Evolutionary conservation across 495 filamentous ascomycete species (phyloP).

Genomic region (Podospora australis): DNA sequence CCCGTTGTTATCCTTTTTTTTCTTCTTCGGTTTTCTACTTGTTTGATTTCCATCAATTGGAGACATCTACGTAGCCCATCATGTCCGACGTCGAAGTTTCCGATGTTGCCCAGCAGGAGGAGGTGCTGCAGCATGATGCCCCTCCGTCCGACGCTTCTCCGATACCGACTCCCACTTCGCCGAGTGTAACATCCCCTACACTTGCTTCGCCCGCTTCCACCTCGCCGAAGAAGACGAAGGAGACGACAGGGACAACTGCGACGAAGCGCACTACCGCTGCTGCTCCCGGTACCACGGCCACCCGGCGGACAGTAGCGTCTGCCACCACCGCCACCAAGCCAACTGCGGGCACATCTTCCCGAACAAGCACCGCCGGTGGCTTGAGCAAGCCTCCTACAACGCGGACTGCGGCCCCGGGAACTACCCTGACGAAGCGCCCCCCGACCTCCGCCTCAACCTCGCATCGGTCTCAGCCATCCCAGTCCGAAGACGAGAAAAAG

Average conservation of each 20-base stretch:
- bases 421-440: constrained; percentile 32
- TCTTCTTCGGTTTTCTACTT: not conserved
- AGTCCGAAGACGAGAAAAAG: constrained; percentile 45
- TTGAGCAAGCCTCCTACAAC: constrained; percentile 36
- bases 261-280: constrained; percentile 23
- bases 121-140: constrained; percentile 24
- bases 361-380: constrained; percentile 24
- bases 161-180: constrained; percentile 9
- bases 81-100: constrained; percentile 42
- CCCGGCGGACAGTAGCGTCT: constrained; percentile 11
- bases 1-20: constrained; percentile 1
- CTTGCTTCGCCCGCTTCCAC: constrained; percentile 14
- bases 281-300: constrained; percentile 10
- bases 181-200: not conserved
- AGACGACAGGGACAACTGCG: constrained; percentile 15
- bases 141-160: constrained; percentile 10
- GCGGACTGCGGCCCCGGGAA: constrained; percentile 22
- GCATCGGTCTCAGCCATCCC: constrained; percentile 38
- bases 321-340: constrained; percentile 32
- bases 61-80: constrained; percentile 14
- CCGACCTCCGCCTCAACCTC: constrained; percentile 26
- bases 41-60: not conserved
- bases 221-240: constrained; percentile 24
- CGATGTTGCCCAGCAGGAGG: constrained; percentile 34
- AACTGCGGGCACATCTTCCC: constrained; percentile 31